Conservation (phyloP, 2,329 filamentous ascomycete species). For the Ophiostoma tasmaniense region DNA sequence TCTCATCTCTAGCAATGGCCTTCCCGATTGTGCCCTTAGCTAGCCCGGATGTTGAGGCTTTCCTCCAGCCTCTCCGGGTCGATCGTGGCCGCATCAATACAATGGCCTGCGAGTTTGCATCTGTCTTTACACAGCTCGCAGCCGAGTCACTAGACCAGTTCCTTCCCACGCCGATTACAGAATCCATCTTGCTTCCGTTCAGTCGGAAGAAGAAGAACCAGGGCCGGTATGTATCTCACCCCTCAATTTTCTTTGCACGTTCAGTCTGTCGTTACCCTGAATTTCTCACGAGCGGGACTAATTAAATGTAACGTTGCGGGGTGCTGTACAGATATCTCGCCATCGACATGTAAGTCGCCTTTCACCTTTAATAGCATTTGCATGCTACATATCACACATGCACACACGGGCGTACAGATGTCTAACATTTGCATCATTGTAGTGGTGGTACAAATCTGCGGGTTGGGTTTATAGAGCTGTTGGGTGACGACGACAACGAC, state of each 20-base stretch:
- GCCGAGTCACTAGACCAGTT: conserved; percentile 48
- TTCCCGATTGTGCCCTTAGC: neutral
- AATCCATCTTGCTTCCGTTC: conserved; percentile 46
- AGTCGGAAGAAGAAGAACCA: conserved; percentile 27
- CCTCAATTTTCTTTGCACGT: neutral
- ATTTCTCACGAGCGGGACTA: conserved; percentile 5
- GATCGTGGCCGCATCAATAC: conserved; percentile 37
- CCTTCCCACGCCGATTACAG: conserved; percentile 52
- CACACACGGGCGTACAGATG: neutral
- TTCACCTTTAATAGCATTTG: neutral
- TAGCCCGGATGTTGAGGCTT: conserved; percentile 30
- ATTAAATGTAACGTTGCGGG: conserved; percentile 19
- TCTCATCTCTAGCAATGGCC: neutral
- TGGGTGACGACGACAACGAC: conserved; percentile 27
- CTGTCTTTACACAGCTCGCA: conserved; percentile 42
- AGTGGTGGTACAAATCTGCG: conserved; percentile 62
- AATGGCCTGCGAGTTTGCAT: conserved; percentile 40
- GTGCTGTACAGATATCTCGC: conserved; percentile 42
- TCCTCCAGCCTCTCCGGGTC: conserved; percentile 44
- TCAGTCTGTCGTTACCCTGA: neutral
- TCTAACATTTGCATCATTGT: conserved; percentile 21
- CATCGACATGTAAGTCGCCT: conserved; percentile 53
- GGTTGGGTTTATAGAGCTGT: conserved; percentile 58
- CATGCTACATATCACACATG: neutral
- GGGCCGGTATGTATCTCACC: conserved; percentile 38